Conservation (phyloP, 441 rosid genomes). For the Jatropha multifida region DNA sequence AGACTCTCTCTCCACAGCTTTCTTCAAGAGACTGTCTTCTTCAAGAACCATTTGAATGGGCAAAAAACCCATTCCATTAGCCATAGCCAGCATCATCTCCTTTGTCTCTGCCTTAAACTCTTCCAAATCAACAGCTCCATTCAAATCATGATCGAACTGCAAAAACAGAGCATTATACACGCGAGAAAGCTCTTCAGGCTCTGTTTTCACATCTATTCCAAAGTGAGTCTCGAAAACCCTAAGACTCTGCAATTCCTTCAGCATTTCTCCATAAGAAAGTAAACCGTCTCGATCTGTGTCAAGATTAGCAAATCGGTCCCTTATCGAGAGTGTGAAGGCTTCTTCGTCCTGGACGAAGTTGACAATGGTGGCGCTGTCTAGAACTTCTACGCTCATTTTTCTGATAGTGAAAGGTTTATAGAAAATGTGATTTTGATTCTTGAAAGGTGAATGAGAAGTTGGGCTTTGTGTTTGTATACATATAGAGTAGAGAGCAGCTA, state of each 20-base stretch:
- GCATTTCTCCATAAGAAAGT: slow-evolving; percentile 42
- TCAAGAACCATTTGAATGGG: slow-evolving; percentile 47
- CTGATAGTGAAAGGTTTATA: not conserved
- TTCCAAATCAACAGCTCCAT: slow-evolving; percentile 42
- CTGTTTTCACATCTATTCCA: slow-evolving; percentile 37
- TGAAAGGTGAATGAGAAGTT: not conserved
- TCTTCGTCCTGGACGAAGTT: slow-evolving; percentile 50
- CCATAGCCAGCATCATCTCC: slow-evolving; percentile 52
- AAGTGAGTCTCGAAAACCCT: slow-evolving; percentile 47
- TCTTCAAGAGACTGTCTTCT: slow-evolving; percentile 43
- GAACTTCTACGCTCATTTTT: slow-evolving; percentile 48
- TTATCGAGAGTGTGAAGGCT: slow-evolving; percentile 33
- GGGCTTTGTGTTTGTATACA: not conserved
- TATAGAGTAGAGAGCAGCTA: not conserved
- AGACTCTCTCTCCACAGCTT: slow-evolving; percentile 42
- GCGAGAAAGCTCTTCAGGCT: slow-evolving; percentile 30
- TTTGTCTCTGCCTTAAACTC: slow-evolving; percentile 48
- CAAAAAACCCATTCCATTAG: slow-evolving; percentile 41
- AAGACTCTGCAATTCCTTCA: slow-evolving; percentile 42
- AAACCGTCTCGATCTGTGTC: slow-evolving; percentile 36
- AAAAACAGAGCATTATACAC: slow-evolving; percentile 35
- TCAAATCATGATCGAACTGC: slow-evolving; percentile 44
- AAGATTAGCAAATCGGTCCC: slow-evolving; percentile 32
- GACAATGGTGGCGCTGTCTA: slow-evolving; percentile 38
- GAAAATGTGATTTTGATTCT: not conserved